Evolutionary conservation across 192 early-diverging fungal genomes (phyloP).

Genomic region (Borealophlyctis nickersoniae): DNA sequence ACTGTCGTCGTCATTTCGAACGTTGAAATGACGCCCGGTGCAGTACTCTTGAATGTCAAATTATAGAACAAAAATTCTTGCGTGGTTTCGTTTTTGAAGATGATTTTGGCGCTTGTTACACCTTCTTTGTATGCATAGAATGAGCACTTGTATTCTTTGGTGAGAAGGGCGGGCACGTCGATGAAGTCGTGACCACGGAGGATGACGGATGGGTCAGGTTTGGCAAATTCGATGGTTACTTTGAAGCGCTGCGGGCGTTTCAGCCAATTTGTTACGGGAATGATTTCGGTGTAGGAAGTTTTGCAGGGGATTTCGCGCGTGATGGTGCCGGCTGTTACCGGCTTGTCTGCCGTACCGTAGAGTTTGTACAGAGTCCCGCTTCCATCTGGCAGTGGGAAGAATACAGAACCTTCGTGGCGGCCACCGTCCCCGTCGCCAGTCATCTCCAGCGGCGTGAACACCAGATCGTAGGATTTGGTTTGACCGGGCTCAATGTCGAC

Average conservation of each 20-base stretch:
- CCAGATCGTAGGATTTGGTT: constrained; percentile 52
- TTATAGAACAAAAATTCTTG: constrained; percentile 58
- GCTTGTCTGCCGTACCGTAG: constrained; percentile 55
- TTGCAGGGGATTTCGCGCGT: constrained; percentile 58
- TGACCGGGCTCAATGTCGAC: constrained; percentile 57
- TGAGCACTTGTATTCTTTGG: constrained; percentile 56
- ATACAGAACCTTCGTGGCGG: constrained; percentile 57
- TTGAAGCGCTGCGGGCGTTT: constrained; percentile 51
- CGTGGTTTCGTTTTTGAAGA: constrained; percentile 58
- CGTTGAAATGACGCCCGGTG: constrained; percentile 50
- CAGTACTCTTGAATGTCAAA: constrained; percentile 49
- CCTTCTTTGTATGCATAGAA: constrained; percentile 64
- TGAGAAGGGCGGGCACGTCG: constrained; percentile 46
- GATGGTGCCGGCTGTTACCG: constrained; percentile 43
- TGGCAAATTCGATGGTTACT: constrained; percentile 48
- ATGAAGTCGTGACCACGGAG: constrained; percentile 59
- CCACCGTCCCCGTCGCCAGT: constrained; percentile 50
- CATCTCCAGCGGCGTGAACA: constrained; percentile 50
- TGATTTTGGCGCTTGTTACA: constrained; percentile 44
- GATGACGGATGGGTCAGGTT: constrained; percentile 54
- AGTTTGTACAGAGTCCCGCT: constrained; percentile 59
- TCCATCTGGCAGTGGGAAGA: constrained; percentile 63
- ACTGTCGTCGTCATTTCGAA: constrained; percentile 46
- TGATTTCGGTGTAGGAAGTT: constrained; percentile 48
- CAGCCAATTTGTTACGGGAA: constrained; percentile 55